Conservation (phyloP, 768 basidiomycete genomes). For the Tylopilus felleus region DNA sequence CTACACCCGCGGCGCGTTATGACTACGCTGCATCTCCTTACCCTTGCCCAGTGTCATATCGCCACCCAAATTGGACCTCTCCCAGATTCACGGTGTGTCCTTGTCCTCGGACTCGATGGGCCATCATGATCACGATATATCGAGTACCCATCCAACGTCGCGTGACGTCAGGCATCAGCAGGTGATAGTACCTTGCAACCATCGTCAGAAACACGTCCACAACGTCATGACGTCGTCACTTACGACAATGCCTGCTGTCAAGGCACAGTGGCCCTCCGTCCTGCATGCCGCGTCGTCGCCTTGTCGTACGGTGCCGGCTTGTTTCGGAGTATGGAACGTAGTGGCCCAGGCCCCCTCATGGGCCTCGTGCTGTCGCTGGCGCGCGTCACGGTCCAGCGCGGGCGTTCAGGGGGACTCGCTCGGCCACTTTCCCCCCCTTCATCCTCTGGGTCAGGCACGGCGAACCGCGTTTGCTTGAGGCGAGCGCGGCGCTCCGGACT, state of each 20-base stretch:
- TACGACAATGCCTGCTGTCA: neutral
- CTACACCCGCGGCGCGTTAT: neutral
- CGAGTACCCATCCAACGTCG: neutral
- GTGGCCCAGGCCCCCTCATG: neutral
- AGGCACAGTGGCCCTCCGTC: constrained; percentile 7
- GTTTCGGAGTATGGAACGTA: constrained; percentile 17
- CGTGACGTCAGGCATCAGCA: neutral
- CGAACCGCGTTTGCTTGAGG: constrained; percentile 15
- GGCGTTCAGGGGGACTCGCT: neutral
- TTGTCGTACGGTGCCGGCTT: constrained; percentile 12
- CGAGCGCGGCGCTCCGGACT: neutral
- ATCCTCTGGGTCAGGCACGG: constrained; percentile 3
- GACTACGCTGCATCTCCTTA: neutral
- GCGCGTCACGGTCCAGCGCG: neutral
- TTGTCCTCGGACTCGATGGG: neutral
- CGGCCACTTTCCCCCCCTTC: neutral
- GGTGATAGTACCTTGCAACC: neutral
- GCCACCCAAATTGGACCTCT: neutral
- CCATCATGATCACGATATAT: too few relatives aligned
- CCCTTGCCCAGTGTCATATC: neutral
- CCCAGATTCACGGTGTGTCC: neutral
- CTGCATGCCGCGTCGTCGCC: neutral
- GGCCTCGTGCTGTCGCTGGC: neutral
- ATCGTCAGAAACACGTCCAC: neutral
- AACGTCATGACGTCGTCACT: neutral